Evolutionary conservation across 78 protist genomes (phyloP), one percentile per base, ranked within the genome.

Genomic region (Dictyostelium purpureum): DNA sequence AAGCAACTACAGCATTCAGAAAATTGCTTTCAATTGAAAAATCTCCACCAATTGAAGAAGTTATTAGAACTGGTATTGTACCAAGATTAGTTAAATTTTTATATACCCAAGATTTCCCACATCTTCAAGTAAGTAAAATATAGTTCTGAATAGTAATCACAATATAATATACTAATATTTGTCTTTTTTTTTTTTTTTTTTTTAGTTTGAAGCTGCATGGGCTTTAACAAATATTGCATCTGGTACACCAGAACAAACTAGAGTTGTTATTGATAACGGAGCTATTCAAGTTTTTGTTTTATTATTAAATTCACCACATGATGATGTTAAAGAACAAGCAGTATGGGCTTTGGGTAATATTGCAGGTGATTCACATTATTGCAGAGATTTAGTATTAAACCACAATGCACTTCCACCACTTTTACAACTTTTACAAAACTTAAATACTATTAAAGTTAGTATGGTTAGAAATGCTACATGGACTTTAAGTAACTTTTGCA

Each of bases 261-360:
- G 47, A 24, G 80, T 90, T 14, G 99, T 98, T 47, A 75, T 98
- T 33, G 87, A 77, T 11, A 45, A 66, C 57, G 97, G 97, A 19
- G 98, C 99, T 33, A 96, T 98, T n/a, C 98, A 98, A 47, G 69
- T 75, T 42, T 97, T 99, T 65, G 96, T 98, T 49, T 74, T 67
- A 52, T 94, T 99, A 49, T 94, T 99, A 40, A 16, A 35, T n/a
- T 87, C 97, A 45, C 93, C 74, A 26, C 49, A 56, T 81, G 96
- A 91, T 35, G 99, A 98, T 40, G 98, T 98, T 38, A 70, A 93
- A 37, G 99, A 99, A 75, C 99, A 99, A 96, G 94, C 99, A 54
- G 95, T 98, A 16, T 99, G 99, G 99, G 99, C 99, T 6, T 93
- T 99, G 0, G 99, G 99, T 65, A 99, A 99, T 97, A 98, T 99